A percentile compares a stretch with the other conserved stretches of the same genome.
Conservation (phyloP, 768 basidiomycete species). For the Hysterangium stoloniferum region DNA sequence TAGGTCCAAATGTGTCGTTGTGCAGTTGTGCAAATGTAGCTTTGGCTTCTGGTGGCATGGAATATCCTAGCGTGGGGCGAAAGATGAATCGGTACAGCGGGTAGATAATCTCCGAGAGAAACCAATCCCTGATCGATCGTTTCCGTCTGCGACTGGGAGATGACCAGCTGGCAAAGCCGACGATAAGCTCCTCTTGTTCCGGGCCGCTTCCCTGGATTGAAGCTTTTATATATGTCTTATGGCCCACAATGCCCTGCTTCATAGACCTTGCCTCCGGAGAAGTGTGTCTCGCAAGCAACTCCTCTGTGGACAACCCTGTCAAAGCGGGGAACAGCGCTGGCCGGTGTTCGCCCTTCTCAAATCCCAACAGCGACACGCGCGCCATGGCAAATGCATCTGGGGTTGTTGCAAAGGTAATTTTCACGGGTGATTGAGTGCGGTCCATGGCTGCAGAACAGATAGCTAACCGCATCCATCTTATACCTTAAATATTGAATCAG, state of each 20-base stretch:
- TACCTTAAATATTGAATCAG: too few relatives aligned
- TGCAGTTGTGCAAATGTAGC: background rate
- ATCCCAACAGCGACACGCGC: background rate
- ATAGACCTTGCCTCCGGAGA: background rate
- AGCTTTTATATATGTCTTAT: background rate
- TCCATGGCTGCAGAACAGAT: too few relatives aligned
- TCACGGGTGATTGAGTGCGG: too few relatives aligned
- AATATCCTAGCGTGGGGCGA: background rate
- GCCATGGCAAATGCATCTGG: background rate
- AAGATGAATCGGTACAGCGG: background rate
- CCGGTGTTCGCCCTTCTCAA: background rate
- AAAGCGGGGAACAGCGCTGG: background rate
- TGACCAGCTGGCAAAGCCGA: background rate
- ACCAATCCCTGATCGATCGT: slow-evolving; percentile 9
- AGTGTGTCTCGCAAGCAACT: background rate
- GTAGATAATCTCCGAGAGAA: slow-evolving; percentile 5
- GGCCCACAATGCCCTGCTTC: background rate
- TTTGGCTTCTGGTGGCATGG: background rate
- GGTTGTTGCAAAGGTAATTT: background rate
- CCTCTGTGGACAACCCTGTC: background rate
- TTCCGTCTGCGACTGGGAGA: background rate
- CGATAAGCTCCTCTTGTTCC: slow-evolving; percentile 2
- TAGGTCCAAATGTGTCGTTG: slow-evolving; percentile 5
- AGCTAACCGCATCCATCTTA: too few relatives aligned
- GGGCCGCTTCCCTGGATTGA: background rate